phyloP scores from a whole-genome alignment of 352 stramenopile genomes.

The Globisporangium perplexum region DNA sequence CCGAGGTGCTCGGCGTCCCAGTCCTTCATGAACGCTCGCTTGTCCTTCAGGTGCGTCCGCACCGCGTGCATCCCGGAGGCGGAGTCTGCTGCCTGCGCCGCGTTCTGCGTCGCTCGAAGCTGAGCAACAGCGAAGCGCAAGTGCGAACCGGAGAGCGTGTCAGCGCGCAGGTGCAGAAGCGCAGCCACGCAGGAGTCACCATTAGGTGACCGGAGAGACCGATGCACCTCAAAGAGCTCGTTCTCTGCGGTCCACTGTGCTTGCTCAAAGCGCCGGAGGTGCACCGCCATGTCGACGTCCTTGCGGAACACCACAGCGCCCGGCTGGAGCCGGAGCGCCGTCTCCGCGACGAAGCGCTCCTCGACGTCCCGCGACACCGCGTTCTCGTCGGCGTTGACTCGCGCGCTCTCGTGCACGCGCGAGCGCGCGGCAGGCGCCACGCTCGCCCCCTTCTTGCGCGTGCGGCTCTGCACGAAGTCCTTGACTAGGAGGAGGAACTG shows the following conservation, averaged over 20 bases:
- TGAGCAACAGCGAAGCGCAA: slow-evolving; percentile 5
- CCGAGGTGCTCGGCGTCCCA: slow-evolving; percentile 48
- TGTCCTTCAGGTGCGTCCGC: slow-evolving; percentile 50
- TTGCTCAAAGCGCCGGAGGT: slow-evolving; percentile 59
- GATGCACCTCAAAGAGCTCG: slow-evolving; percentile 26
- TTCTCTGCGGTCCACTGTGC: slow-evolving; percentile 53
- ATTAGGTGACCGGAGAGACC: too few species aligned
- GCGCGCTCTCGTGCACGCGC: slow-evolving; percentile 3
- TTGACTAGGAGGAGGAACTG: slow-evolving; percentile 64
- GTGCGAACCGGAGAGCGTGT: too few species aligned
- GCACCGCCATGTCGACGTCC: slow-evolving; percentile 60
- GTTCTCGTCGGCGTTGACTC: neutral
- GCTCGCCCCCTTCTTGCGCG: slow-evolving; percentile 10
- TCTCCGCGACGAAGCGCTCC: slow-evolving; percentile 47
- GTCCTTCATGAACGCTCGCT: slow-evolving; percentile 49
- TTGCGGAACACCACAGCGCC: slow-evolving; percentile 48
- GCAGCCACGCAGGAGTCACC: too few species aligned
- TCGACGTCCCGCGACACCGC: slow-evolving; percentile 34
- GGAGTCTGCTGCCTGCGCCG: slow-evolving; percentile 15
- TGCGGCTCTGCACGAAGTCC: slow-evolving; percentile 28
- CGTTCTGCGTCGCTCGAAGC: slow-evolving; percentile 25
- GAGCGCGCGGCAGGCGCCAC: slow-evolving; percentile 3
- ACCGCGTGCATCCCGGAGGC: slow-evolving; percentile 21
- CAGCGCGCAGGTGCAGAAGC: too few species aligned
- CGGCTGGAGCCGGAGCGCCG: slow-evolving; percentile 32